These are phyloP conservation scores for Hirsutella thompsonii DNA, from an alignment of 2,329 filamentous ascomycete genomes.

Conservation along the genomic window DNA sequence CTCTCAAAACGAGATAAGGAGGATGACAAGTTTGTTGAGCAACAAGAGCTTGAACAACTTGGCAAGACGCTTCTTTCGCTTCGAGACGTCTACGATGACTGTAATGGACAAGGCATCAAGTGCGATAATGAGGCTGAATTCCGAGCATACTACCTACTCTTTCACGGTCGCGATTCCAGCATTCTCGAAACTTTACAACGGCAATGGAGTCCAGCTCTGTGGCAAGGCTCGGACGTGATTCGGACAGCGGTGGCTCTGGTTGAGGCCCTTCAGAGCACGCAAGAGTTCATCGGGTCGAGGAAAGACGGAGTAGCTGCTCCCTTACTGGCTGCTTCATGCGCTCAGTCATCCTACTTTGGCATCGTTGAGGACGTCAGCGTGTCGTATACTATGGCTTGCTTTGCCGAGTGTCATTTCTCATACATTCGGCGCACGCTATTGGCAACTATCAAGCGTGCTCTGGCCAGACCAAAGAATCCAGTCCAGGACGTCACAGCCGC, in stretches of 20 bases:
- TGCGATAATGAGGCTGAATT: constrained; percentile 56
- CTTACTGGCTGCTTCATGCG: constrained; percentile 34
- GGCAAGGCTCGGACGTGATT: constrained; percentile 42
- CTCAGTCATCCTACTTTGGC: constrained; percentile 42
- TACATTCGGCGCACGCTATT: constrained; percentile 45
- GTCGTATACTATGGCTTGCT: constrained; percentile 58
- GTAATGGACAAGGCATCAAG: constrained; percentile 39
- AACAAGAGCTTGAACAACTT: constrained; percentile 56
- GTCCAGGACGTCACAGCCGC: constrained; percentile 47
- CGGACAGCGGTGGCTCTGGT: constrained; percentile 48
- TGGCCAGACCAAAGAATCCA: constrained; percentile 41
- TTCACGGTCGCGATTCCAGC: constrained; percentile 45
- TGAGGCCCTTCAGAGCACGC: constrained; percentile 45
- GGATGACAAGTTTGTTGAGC: constrained; percentile 49
- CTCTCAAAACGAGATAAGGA: constrained; percentile 43
- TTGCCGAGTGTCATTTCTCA: constrained; percentile 56
- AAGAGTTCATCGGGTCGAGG: constrained; percentile 43
- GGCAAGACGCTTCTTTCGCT: constrained; percentile 52
- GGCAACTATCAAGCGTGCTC: constrained; percentile 38
- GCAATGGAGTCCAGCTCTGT: constrained; percentile 43
- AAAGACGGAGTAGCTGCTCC: constrained; percentile 34
- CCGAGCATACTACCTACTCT: constrained; percentile 50
- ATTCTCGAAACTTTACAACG: constrained; percentile 39
- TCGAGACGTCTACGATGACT: constrained; percentile 54
- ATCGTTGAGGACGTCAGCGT: constrained; percentile 43